A percentile compares a stretch with the other conserved stretches of the same genome.
These are phyloP conservation scores for Brassica balearica DNA, from an alignment of 441 rosid genomes.

Conservation along the genomic window DNA sequence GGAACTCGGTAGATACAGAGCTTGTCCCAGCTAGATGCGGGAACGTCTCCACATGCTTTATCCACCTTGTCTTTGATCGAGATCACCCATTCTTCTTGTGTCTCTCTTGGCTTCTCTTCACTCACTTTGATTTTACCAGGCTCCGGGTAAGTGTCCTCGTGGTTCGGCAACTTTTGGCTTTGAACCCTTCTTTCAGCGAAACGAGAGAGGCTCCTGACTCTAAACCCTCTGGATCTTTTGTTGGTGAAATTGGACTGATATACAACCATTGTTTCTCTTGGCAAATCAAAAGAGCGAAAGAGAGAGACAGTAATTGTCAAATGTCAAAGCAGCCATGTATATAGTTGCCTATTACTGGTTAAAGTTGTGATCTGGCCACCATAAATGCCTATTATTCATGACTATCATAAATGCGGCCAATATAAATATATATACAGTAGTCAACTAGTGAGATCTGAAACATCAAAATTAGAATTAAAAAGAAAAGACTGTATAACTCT, in stretches of 20 bases:
- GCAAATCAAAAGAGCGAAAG: neutral
- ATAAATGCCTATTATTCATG: neutral
- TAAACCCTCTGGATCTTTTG: neutral
- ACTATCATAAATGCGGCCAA: neutral
- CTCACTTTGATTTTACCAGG: slow-evolving; percentile 33
- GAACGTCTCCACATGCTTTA: slow-evolving; percentile 60
- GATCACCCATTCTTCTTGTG: slow-evolving; percentile 62
- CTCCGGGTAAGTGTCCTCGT: slow-evolving; percentile 42
- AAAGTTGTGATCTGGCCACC: neutral
- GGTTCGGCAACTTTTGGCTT: slow-evolving; percentile 30
- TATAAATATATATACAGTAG: neutral
- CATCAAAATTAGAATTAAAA: neutral
- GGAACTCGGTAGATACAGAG: slow-evolving; percentile 77
- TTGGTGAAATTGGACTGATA: neutral
- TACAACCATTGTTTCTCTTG: slow-evolving; percentile 8
- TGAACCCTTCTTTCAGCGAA: neutral
- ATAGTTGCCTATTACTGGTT: neutral
- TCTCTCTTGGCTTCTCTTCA: slow-evolving; percentile 40
- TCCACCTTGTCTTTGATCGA: slow-evolving; percentile 64
- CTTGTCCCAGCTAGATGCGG: slow-evolving; percentile 56
- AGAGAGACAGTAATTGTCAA: neutral
- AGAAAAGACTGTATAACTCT: neutral
- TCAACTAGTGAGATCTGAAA: neutral
- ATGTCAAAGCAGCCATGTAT: slow-evolving; percentile 5
- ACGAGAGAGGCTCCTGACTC: slow-evolving; percentile 5